Evolutionary conservation across 2,329 filamentous ascomycete species (phyloP), one percentile per base, ranked within the genome.

Genomic region (Lasiodiplodia sp.): DNA sequence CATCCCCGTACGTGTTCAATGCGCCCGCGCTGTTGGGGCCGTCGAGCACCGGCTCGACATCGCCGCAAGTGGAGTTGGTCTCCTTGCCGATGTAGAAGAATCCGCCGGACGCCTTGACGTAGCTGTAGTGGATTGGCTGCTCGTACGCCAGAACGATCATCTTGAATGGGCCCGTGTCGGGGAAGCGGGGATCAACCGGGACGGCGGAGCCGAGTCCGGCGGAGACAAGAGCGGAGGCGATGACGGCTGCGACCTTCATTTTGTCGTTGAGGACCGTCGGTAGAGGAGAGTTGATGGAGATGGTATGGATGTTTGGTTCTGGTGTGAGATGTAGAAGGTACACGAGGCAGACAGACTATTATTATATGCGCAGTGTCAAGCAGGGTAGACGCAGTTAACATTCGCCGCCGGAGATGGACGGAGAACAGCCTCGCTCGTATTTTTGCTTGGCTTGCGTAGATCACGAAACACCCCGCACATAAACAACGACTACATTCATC

Each of bases 41-140:
- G 18, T 63, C 47, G 58, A 63, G 58, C 6, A 49, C 18, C 5
- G 47, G 40, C 40, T 49, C 40, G 7, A 51, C 31, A 21, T 51
- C 40, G 3, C 58, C 58, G 21, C 58, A 63, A 8, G 58, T 49
- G 23, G 58, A 63, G 44, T 63, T 52, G 58, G 58, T 63, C 25
- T 49, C 58, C 25, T 63, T 63, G 58, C 47, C 47, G 40, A 63
- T 49, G 44, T 63, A 63, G 58, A 63, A 63, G 25, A 21, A 63
- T 6, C 58, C 58, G 14, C 58, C 44, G 16, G 40, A 37, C 2
- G 58, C 58, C 40, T 63, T 63, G 5, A 63, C 58, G 40, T 63
- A 49, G 40, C 25, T 37, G 58, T 63, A 64, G 60, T 64, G 40
- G 25, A 64, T 64, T 3, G 56, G 56, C 23, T 60, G 56, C 23